Base-by-base conservation (phyloP, 331 rosid genomes). In the Quercus phellos region DNA sequence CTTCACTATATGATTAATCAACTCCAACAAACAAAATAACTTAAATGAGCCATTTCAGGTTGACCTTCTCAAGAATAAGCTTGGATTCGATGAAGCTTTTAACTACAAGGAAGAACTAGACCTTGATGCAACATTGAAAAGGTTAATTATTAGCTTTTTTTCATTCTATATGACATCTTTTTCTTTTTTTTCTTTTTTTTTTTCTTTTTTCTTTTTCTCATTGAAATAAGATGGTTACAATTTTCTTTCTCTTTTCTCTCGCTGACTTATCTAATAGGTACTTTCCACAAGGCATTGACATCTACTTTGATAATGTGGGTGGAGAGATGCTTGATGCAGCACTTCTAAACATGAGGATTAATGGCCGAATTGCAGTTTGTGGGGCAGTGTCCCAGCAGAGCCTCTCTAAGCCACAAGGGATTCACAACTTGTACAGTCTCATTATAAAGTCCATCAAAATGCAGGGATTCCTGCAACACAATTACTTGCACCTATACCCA, bases 311-410 rank as follows among this genome's bases (percentile, higher is more conserved):
- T 73, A 92, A 94, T 68, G 94, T 94, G 77, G 98, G 97, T 2
- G 97, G 94, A 27, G 90, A 89, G 22, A 89, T 88, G 86, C 97
- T 94, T 69, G 98, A 90, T 80, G 98, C 98, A 29, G 93, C 94
- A 30, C 90, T 94, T 24, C 77, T 86, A 19, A 92, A 91, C 94
- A 94, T 94, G 98, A 92, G 73, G 78, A 29, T 85, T 73, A 87
- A 87, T 42, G 97, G 98, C 51, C 88, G 97, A 55, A 87, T 94
- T 80, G 93, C 97, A 11, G 73, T 87, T 16, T 94, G 98, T 77
- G 98, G 98, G 70, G 82, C 84, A 91, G 88, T 91, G 72, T 94
- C 98, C 84, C 88, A 90, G 72, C 74, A 73, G 38, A 87, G 78
- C 85, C 68, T 91, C 53, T 84, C 96, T 21, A 68, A 85, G 68